Evolutionary conservation across 148 eudicot species (phyloP).

Genomic region (Pharnaceum exiguum): DNA sequence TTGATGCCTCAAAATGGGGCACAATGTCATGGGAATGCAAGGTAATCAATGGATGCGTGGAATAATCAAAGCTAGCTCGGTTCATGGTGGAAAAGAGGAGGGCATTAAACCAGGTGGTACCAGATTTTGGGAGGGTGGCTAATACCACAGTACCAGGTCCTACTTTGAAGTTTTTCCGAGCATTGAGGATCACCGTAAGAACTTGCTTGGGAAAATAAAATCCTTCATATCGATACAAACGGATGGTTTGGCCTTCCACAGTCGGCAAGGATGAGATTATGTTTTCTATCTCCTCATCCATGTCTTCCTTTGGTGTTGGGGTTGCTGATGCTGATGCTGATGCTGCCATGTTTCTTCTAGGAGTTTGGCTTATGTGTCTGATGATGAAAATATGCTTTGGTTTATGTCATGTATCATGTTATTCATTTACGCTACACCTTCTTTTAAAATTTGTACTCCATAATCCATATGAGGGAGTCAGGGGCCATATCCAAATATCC

Average conservation of each 20-base stretch:
- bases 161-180: background rate
- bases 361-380: too few relatives aligned
- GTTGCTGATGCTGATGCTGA: too few relatives aligned
- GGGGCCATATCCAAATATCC: too few relatives aligned
- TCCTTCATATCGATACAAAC: slow-evolving; percentile 1
- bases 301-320: too few relatives aligned
- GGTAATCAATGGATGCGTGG: slow-evolving; percentile 4
- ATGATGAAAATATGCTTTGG: too few relatives aligned
- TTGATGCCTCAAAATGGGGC: background rate
- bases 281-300: too few relatives aligned
- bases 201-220: slow-evolving; percentile 7
- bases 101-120: slow-evolving; percentile 25
- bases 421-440: too few relatives aligned
- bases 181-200: background rate
- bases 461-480: too few relatives aligned
- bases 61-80: slow-evolving; percentile 6
- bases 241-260: background rate
- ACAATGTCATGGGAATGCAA: slow-evolving; percentile 7
- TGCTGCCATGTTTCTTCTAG: too few relatives aligned
- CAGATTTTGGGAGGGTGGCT: slow-evolving; percentile 20
- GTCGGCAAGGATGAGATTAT: slow-evolving; percentile 1
- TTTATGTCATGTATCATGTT: too few relatives aligned
- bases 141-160: slow-evolving; percentile 1
- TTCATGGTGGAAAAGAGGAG: slow-evolving; percentile 23
- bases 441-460: too few relatives aligned